phyloP scores from a whole-genome alignment of 306 rosid species.

The cucumber (Cucumis sativus) region DNA sequence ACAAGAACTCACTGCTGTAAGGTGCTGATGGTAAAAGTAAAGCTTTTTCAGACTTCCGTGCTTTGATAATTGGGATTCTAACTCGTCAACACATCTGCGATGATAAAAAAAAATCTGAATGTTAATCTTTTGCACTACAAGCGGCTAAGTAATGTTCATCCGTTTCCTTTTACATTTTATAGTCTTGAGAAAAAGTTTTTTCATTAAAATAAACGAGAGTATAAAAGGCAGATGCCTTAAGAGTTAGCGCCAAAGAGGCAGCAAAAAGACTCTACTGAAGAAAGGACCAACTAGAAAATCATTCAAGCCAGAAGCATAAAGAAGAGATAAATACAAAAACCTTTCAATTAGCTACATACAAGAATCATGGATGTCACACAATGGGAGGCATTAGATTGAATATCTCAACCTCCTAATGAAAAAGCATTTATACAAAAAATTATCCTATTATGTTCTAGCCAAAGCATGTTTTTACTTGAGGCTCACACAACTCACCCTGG shows the following conservation, averaged over 20 bases:
- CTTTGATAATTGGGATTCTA: conserved; percentile 80
- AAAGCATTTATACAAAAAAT: neutral
- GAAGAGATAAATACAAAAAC: neutral
- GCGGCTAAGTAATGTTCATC: neutral
- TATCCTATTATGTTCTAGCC: neutral
- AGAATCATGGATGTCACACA: neutral
- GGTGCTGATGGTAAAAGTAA: conserved; percentile 94
- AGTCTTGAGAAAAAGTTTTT: neutral
- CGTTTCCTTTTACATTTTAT: neutral
- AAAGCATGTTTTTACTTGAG: neutral
- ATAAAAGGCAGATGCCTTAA: neutral
- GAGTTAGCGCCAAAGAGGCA: neutral
- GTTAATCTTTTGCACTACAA: neutral
- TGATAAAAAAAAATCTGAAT: conserved; percentile 2
- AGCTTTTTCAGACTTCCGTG: conserved; percentile 89
- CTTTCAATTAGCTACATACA: neutral
- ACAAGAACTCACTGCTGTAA: conserved; percentile 61
- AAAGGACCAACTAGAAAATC: neutral
- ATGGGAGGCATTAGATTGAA: neutral
- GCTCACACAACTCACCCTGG: neutral
- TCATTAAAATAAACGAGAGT: neutral
- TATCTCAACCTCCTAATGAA: neutral
- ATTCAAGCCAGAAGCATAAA: neutral
- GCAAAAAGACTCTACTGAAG: neutral
- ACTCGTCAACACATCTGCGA: conserved; percentile 86